Base-by-base conservation (phyloP, 495 filamentous ascomycete genomes). In the Copromyces sp. region DNA sequence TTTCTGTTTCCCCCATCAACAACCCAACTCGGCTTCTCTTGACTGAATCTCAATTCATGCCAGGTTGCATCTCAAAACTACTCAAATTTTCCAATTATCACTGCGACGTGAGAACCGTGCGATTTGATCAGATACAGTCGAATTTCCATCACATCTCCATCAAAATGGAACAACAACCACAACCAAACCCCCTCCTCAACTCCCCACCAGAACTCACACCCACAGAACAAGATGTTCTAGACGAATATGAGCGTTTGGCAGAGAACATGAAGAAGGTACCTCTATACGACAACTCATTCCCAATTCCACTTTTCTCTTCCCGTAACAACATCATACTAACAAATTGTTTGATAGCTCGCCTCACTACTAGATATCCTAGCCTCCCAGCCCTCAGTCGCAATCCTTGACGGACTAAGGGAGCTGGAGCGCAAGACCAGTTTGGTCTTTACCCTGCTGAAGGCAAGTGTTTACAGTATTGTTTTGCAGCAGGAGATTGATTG, bases 401-500 rank as follows among this genome's bases (percentile, higher is more conserved):
- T 94, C 68, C 84, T 94, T 40, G 95, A 99, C 80, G 89, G 90
- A n/a, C 82, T 99, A 73, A 84, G 95, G 68, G 88, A 92, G 41
- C 86, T 99, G 69, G 95, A 99, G 84, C 87, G 95, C 75, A 97
- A 98, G 86, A 97, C 94, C 35, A 92, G 92, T 65, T 85, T 96
- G 45, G 95, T 98, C 40, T 97, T 95, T 81, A 99, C 95, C 73
- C 79, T 98, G 79, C 86, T 99, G 78, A 98, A 99, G 84, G 95
- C 95, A 40, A 98, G 95, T 82, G 95, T 98, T 69, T 98, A 98
- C 81, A 95, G 92, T 80, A 98, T 99, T 85, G 94, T 99, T 75
- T 81, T 99, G 84, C 94, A 98, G 86, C 94, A 98, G 85, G 92
- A 98, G 88, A 95, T 96, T 72, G 89, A 86, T 74, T 86, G 84